phyloP scores from a whole-genome alignment of 2,329 filamentous ascomycete genomes.

The Fusarium nurragi region DNA sequence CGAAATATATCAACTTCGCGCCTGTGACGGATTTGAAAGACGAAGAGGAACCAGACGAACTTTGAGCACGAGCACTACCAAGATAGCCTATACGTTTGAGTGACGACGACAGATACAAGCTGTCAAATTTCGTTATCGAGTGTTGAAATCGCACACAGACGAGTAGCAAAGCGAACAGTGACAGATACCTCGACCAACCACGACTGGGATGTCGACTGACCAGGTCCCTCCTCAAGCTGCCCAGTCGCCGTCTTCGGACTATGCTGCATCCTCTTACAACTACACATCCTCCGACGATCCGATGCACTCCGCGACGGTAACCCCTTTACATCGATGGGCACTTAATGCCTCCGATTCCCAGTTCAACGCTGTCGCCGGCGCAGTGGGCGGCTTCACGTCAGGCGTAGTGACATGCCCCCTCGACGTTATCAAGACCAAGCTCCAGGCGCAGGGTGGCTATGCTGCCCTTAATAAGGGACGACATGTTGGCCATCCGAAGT shows the following conservation, averaged over 20 bases:
- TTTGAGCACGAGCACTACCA: not conserved
- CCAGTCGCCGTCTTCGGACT: conserved; percentile 48
- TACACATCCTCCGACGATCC: conserved; percentile 47
- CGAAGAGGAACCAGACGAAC: conserved; percentile 2
- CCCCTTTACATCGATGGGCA: conserved; percentile 65
- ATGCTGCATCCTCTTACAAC: conserved; percentile 51
- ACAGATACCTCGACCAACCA: conserved; percentile 8
- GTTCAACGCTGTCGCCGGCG: conserved; percentile 87
- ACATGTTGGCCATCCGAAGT: conserved; percentile 61
- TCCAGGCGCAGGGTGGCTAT: conserved; percentile 94
- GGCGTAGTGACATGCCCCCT: conserved; percentile 95
- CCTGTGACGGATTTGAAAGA: conserved; percentile 14
- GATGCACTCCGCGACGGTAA: conserved; percentile 50
- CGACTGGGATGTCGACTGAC: conserved; percentile 58
- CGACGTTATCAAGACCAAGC: conserved; percentile 98
- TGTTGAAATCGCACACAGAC: conserved; percentile 15
- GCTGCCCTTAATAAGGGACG: conserved; percentile 59
- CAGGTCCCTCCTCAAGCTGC: conserved; percentile 51
- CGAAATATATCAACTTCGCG: conserved; percentile 22
- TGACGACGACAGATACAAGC: conserved; percentile 6
- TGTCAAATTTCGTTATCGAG: not conserved
- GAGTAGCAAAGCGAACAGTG: conserved; percentile 8
- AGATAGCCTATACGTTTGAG: not conserved
- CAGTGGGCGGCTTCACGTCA: conserved; percentile 88
- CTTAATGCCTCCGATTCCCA: conserved; percentile 66